These are phyloP conservation scores for Barnettozyma siamensis DNA, from an alignment of 805 yeast species.

Conservation along the genomic window DNA sequence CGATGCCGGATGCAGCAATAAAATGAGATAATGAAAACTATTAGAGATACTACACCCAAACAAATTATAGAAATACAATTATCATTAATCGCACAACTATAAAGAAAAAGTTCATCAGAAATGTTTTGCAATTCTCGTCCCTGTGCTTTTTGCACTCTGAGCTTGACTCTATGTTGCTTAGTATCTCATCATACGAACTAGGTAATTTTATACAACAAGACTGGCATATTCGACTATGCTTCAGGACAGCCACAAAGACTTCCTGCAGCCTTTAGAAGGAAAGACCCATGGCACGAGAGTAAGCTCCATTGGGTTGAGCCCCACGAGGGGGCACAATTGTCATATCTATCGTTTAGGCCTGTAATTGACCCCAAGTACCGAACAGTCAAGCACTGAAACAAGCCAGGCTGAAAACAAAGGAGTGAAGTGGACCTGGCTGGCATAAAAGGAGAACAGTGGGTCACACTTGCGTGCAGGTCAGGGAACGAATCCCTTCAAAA, in stretches of 20 bases:
- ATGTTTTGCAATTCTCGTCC: conserved; percentile 67
- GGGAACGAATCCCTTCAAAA: conserved; percentile 1
- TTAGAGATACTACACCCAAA: no score
- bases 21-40: no score
- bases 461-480: neutral
- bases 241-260: conserved; percentile 17
- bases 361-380: conserved; percentile 51
- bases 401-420: conserved; percentile 6
- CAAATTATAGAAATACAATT: neutral
- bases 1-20: neutral
- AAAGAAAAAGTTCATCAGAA: conserved; percentile 13
- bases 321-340: conserved; percentile 51
- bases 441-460: no score
- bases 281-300: conserved; percentile 65
- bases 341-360: conserved; percentile 68
- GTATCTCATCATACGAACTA: conserved; percentile 58
- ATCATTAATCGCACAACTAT: neutral
- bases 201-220: conserved; percentile 27
- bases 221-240: conserved; percentile 68
- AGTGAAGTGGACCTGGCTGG: neutral
- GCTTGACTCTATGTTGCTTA: conserved; percentile 90
- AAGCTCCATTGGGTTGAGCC: conserved; percentile 78
- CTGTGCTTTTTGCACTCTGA: conserved; percentile 50
- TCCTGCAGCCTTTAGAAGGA: conserved; percentile 22
- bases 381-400: conserved; percentile 26